Base-by-base conservation (phyloP, 495 filamentous ascomycete genomes). In the Lophium mytilinum region DNA sequence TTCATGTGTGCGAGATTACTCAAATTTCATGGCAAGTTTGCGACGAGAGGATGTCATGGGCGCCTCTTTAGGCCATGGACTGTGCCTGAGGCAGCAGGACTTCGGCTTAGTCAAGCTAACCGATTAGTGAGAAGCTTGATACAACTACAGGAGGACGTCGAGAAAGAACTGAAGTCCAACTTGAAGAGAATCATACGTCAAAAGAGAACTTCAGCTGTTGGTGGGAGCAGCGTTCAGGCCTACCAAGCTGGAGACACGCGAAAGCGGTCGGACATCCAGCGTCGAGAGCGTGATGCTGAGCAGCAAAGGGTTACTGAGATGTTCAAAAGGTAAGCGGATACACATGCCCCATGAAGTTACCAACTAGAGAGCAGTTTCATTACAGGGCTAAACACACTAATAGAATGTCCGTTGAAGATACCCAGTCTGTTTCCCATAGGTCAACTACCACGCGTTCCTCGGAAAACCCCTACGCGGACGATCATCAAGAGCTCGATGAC, bases 31-130 rank as follows among this genome's bases (percentile, higher is more conserved):
- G 45, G 53, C 17, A n/a, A 33, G n/a, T 56, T 56, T n/a, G 36
- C 33, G 3, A 40, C 45, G 30, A 49, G 53, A 36, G 53, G 53
- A 1, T 56, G 53, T 17, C 45, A 56, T 48, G 45, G 53, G 12
- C 53, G 45, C 7, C 53, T 56, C 34, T 50, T 56, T 34, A 56
- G 40, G n/a, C 42, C 45, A 19, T 56, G 45, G 53, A 56, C 42
- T 37, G 15, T 56, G n/a, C 53, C 45, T 36, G 36, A 37, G 11
- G 24, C n/a, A 33, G 53, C n/a, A 0, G 11, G 14, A 24, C 53
- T 56, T 56, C 15, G 18, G 1, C 45, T 15, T 1, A 33, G 19
- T 1, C 53, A 56, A 35, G 53, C 37, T 1, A 24, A 50, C 33
- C 34, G 15, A 24, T 50, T 49, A 49, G 35, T 10, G 0, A 15